Evolutionary conservation across 2,329 filamentous ascomycete species (phyloP).

Genomic region (Fusarium denticulatum): DNA sequence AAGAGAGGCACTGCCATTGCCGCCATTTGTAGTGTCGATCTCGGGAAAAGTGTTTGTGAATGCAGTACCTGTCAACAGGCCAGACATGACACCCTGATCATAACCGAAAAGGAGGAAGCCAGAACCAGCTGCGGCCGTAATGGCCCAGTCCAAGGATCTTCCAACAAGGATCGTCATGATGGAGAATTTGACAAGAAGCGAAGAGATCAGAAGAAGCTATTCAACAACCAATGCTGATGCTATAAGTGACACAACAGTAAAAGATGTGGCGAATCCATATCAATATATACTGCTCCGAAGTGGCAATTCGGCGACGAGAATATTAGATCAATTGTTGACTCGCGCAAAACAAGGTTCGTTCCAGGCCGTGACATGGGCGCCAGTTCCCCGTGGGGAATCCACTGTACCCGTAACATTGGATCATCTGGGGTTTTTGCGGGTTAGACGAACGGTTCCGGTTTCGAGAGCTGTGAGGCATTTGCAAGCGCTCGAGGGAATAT

Average conservation of each 20-base stretch:
- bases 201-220: constrained; percentile 11
- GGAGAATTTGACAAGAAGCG: neutral
- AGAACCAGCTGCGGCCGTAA: constrained; percentile 48
- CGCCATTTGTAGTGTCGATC: constrained; percentile 49
- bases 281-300: constrained; percentile 28
- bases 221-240: constrained; percentile 1
- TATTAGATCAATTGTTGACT: constrained; percentile 21
- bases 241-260: neutral
- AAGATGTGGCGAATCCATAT: constrained; percentile 14
- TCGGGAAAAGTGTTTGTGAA: constrained; percentile 48
- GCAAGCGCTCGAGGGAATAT: constrained; percentile 4
- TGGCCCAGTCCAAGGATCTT: constrained; percentile 52
- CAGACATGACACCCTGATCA: constrained; percentile 48
- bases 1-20: constrained; percentile 54
- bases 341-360: constrained; percentile 28
- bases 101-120: constrained; percentile 52
- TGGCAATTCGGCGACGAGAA: neutral
- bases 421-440: constrained; percentile 13
- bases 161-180: constrained; percentile 44
- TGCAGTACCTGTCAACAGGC: constrained; percentile 47
- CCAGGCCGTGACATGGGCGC: constrained; percentile 14
- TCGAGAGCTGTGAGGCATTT: neutral
- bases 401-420: neutral
- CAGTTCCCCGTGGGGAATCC: constrained; percentile 20
- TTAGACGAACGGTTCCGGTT: neutral